These are phyloP conservation scores for Oryza meyeriana DNA, from an alignment of 176 grass and related monocot species.

Conservation along the genomic window DNA sequence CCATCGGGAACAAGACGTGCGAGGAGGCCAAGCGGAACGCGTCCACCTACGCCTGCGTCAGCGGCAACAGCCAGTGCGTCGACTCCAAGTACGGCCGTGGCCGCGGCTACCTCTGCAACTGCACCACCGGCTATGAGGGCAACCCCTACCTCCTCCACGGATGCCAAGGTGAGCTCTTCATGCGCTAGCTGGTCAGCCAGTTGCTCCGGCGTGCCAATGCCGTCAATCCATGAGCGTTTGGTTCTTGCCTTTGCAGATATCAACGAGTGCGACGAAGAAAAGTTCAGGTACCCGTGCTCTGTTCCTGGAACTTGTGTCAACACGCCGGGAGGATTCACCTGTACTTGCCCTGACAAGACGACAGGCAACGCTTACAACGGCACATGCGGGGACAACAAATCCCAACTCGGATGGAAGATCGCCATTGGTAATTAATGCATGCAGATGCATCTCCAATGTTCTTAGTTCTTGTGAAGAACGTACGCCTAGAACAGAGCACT, in stretches of 20 bases:
- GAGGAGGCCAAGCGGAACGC: conserved; percentile 29
- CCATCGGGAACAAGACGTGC: conserved; percentile 53
- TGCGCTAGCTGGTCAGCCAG: neutral
- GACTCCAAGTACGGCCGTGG: conserved; percentile 49
- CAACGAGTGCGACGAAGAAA: conserved; percentile 49
- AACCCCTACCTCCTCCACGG: conserved; percentile 67
- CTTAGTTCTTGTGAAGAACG: neutral
- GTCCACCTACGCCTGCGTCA: conserved; percentile 52
- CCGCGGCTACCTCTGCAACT: conserved; percentile 62
- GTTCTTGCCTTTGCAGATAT: conserved; percentile 38
- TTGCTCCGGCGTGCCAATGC: neutral
- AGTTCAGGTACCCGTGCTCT: conserved; percentile 41
- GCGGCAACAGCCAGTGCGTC: conserved; percentile 39
- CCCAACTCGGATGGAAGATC: conserved; percentile 42
- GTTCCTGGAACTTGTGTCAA: conserved; percentile 48
- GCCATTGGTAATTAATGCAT: conserved; percentile 56
- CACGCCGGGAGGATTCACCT: conserved; percentile 39
- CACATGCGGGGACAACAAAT: conserved; percentile 27
- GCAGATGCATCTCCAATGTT: neutral
- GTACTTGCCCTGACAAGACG: conserved; percentile 45
- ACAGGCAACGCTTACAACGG: conserved; percentile 38
- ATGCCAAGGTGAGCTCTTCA: conserved; percentile 42
- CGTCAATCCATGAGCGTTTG: neutral
- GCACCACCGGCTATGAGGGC: conserved; percentile 54
- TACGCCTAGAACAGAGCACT: neutral